Percentiles rank a stretch among this genome's conserved stretches.
Conservation (phyloP, 73 alveolate species). For the Tetrahymena elliotti region DNA sequence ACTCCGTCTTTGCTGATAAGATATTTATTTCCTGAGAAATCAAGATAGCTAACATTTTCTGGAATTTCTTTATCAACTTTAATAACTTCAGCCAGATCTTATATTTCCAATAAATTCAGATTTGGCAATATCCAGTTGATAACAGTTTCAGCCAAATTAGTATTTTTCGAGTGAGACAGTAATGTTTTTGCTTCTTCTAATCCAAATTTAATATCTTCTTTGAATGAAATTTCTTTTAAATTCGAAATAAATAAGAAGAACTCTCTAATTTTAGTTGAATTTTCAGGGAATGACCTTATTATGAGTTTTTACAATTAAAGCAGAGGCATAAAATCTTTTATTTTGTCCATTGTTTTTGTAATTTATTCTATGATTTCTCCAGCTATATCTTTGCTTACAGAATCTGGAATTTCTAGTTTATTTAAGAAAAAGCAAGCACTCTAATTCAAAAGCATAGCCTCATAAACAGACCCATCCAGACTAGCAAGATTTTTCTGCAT, state of each 20-base stretch:
- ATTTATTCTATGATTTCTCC: neutral
- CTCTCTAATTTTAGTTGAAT: neutral
- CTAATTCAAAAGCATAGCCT: neutral
- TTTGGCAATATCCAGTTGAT: neutral
- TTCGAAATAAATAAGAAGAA: neutral
- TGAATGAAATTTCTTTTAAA: neutral
- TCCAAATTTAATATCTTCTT: neutral
- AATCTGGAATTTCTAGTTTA: neutral
- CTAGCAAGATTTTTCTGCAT: neutral
- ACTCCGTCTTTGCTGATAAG: neutral
- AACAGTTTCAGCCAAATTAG: neutral
- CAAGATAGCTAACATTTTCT: neutral
- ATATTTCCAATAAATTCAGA: neutral
- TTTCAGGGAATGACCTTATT: neutral
- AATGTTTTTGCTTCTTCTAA: neutral
- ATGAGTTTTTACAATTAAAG: neutral
- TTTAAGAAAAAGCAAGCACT: neutral
- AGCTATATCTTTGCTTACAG: neutral
- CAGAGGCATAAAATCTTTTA: neutral
- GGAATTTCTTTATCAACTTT: neutral
- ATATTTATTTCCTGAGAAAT: neutral
- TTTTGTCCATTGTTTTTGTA: neutral
- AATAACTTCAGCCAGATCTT: neutral
- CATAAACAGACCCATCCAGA: neutral
- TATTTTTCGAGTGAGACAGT: neutral